phyloP scores from a whole-genome alignment of 257 asterid genomes.

The Fraxinus americana region DNA sequence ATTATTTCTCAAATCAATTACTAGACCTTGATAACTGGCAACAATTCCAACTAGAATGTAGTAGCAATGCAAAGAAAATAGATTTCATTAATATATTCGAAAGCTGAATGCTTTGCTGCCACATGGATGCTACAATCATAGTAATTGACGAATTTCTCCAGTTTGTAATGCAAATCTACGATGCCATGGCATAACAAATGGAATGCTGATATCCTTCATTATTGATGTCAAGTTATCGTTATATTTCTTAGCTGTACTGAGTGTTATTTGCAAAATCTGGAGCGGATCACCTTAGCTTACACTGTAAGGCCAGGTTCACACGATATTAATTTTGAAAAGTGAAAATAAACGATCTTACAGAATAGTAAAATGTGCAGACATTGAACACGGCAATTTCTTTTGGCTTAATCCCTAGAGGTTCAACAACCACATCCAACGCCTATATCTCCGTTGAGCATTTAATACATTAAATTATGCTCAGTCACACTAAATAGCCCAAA shows the following conservation, averaged over 20 bases:
- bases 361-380: no score
- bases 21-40: not conserved
- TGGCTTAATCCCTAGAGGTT: no score
- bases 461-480: no score
- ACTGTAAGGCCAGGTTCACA: no score
- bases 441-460: no score
- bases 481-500: no score
- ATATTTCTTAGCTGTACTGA: conserved; percentile 48
- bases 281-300: conserved; percentile 96
- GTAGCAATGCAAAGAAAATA: not conserved
- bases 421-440: no score
- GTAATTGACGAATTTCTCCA: conserved; percentile 70
- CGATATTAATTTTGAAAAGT: no score
- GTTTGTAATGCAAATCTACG: conserved; percentile 66
- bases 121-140: conserved; percentile 19
- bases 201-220: conserved; percentile 51
- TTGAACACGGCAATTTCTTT: no score
- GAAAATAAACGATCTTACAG: no score
- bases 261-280: conserved; percentile 81
- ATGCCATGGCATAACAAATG: conserved; percentile 71
- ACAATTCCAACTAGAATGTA: not conserved
- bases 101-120: not conserved
- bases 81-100: not conserved
- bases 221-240: conserved; percentile 48
- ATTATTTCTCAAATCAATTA: not conserved